These are phyloP conservation scores for Taxillus chinensis DNA, from an alignment of 164 flowering plant species.

Conservation along the genomic window DNA sequence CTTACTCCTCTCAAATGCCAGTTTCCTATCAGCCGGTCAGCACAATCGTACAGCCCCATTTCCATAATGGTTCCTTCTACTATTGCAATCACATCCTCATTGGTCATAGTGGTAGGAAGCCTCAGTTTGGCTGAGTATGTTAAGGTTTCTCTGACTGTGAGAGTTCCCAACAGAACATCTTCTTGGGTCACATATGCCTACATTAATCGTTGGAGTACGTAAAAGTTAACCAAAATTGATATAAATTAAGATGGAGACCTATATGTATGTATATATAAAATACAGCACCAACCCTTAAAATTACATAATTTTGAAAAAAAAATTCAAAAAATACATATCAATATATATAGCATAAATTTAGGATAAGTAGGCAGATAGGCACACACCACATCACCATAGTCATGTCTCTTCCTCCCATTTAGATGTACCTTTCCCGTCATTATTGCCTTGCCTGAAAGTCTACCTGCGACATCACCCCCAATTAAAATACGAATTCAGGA, in stretches of 20 bases:
- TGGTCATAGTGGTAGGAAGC: conserved; percentile 40
- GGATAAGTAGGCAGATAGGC: not conserved
- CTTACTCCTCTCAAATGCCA: conserved; percentile 74
- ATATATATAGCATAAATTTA: too few species aligned
- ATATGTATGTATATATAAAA: too few species aligned
- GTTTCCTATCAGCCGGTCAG: conserved; percentile 52
- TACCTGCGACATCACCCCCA: conserved; percentile 29
- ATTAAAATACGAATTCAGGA: too few species aligned
- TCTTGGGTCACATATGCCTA: conserved; percentile 90
- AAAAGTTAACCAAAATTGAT: not conserved
- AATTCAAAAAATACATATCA: too few species aligned
- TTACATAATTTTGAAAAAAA: too few species aligned
- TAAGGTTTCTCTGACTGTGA: conserved; percentile 62
- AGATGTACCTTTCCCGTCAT: conserved; percentile 57
- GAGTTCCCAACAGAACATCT: conserved; percentile 54
- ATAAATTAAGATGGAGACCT: not conserved
- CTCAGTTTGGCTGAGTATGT: conserved; percentile 58
- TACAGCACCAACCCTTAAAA: too few species aligned
- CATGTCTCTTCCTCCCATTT: conserved; percentile 53
- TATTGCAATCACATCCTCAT: conserved; percentile 25
- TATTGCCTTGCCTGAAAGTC: conserved; percentile 44
- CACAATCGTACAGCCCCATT: conserved; percentile 68
- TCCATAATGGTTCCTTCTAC: conserved; percentile 49
- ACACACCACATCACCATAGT: conserved; percentile 45
- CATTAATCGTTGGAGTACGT: not conserved